Percentiles rank a stretch among this genome's conserved stretches.
Conservation (phyloP, 2,329 filamentous ascomycete genomes). For the Penicillium glabrum region DNA sequence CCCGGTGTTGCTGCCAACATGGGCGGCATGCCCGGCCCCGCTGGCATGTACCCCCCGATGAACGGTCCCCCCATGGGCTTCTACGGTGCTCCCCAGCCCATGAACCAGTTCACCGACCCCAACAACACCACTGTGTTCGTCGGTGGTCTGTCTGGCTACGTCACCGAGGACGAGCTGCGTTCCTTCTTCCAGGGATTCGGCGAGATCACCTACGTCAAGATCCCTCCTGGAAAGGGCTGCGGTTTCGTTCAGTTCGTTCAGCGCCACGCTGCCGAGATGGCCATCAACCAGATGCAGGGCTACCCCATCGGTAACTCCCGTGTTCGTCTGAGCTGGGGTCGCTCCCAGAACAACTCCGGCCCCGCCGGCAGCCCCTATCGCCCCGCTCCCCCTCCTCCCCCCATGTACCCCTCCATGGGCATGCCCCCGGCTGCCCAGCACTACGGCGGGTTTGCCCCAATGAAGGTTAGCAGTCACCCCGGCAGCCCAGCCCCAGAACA, state of each 20-base stretch:
- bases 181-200: constrained; percentile 99
- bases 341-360: constrained; percentile 98
- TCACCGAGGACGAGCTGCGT: constrained; percentile 98
- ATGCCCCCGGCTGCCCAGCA: constrained; percentile 61
- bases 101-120: constrained; percentile 99
- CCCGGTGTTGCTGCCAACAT: constrained; percentile 55
- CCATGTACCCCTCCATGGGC: constrained; percentile 70
- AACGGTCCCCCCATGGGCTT: constrained; percentile 67
- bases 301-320: constrained; percentile 99
- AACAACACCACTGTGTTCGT: constrained; percentile 99
- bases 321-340: constrained; percentile 95
- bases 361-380: constrained; percentile 94
- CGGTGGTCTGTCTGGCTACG: constrained; percentile 92
- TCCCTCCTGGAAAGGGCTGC: constrained; percentile 97
- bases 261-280: constrained; percentile 98
- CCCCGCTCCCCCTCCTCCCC: constrained; percentile 75
- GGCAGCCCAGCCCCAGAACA: constrained; percentile 30
- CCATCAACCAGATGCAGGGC: constrained; percentile 99
- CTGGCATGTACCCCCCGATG: constrained; percentile 68
- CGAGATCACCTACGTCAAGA: constrained; percentile 99
- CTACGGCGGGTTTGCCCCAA: constrained; percentile 64
- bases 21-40: constrained; percentile 53
- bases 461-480: constrained; percentile 57
- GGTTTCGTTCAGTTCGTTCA: constrained; percentile 99
- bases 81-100: constrained; percentile 68